Base-by-base conservation (phyloP, 805 yeast species). In the Lachancea meyersii region DNA sequence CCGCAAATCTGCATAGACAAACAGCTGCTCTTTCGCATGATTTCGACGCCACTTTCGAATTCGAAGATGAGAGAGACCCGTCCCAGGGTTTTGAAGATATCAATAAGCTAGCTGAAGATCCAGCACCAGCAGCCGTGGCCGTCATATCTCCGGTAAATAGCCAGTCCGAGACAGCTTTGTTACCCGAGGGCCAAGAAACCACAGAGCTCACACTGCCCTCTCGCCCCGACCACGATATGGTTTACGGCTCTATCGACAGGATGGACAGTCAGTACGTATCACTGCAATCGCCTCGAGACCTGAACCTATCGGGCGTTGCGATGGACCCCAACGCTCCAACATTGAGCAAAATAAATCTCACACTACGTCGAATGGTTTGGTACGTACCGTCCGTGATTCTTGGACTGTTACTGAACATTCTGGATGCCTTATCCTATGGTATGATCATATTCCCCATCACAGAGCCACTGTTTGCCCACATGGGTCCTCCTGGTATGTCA, bases 401-500 rank as follows among this genome's bases (percentile, higher is more conserved):
- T 32, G 98, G 98, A 1, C 69, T 87, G 0, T 65, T 93, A 35
- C 69, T 93, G 34, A 93, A 93, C 59, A 82, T 93, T 35, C 72
- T 93, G 38, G 98, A 93, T 62, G 98, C 95, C 0, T 71, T 93
- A 38, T 86, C 96, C 0, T 93, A 93, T 61, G 98, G 98, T 38
- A 89, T 93, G 97, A 93, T 93, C 58, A 79, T 93, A 70, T 93
- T 93, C 66, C 98, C 98, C 0, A 74, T 89, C 27, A 82, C 94
- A 30, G 88, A 82, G 48, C 75, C 88, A 1, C 60, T 82, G 0
- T 93, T 93, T 57, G 69, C 87, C 1, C 70, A 75, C 9, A 66
- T 93, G 58, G 97, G 93, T 0, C 86, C 96, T 1, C 76, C 86
- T 1, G 98, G 98, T 0, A 61, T 93, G 32, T 84, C 97, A 1